Conservation (phyloP, 2,329 filamentous ascomycete genomes). For the Fusarium hostae region DNA sequence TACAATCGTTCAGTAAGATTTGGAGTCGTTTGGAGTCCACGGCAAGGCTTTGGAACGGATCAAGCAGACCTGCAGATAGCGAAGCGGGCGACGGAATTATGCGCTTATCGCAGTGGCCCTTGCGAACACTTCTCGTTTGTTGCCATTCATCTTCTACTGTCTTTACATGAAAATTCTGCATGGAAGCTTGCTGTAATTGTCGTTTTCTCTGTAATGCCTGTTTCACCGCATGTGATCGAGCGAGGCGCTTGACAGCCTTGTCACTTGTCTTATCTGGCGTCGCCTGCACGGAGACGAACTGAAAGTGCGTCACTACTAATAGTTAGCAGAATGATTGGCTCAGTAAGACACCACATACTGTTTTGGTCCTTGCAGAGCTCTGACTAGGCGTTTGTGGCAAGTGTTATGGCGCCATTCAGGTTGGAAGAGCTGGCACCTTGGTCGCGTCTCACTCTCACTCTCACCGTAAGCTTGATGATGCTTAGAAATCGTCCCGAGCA, state of each 20-base stretch:
- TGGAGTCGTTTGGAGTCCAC: slow-evolving; percentile 22
- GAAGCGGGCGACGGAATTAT: not conserved
- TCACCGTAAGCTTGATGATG: not conserved
- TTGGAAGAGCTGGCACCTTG: not conserved
- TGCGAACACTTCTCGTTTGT: rapidly evolving
- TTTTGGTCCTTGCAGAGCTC: rapidly evolving
- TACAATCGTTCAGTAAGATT: slow-evolving; percentile 13
- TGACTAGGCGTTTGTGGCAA: not conserved
- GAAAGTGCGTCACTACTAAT: slow-evolving; percentile 21
- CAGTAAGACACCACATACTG: not conserved
- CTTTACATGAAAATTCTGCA: slow-evolving; percentile 18
- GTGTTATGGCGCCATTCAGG: not conserved
- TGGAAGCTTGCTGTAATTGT: not conserved
- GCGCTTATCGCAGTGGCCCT: rapidly evolving
- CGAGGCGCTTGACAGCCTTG: slow-evolving; percentile 7
- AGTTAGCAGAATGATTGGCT: not conserved
- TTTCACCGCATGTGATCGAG: slow-evolving; percentile 35
- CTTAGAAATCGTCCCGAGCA: slow-evolving; percentile 8
- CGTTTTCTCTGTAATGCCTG: slow-evolving; percentile 30
- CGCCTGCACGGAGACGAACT: slow-evolving; percentile 24
- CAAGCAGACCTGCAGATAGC: not conserved
- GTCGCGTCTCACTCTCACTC: not conserved
- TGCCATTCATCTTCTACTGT: not conserved
- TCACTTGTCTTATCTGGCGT: slow-evolving; percentile 1
- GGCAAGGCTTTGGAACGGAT: slow-evolving; percentile 30